phyloP scores from a whole-genome alignment of 169 alveolate species.

The Cyclospora cayetanensis region DNA sequence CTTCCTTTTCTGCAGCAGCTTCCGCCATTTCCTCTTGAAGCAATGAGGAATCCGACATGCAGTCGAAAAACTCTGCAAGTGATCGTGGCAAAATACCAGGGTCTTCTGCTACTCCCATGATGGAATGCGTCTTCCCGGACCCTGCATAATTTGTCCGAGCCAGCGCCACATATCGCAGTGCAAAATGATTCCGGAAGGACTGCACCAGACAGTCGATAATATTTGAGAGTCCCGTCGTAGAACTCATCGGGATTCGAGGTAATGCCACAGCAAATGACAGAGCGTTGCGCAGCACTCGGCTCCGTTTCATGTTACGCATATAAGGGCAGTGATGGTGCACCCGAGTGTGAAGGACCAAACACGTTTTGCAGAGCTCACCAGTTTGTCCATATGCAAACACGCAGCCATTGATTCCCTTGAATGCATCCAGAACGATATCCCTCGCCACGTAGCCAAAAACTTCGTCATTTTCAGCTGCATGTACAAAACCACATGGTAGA shows the following conservation, averaged over 20 bases:
- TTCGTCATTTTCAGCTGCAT: conserved; percentile 80
- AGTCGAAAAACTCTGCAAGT: conserved; percentile 83
- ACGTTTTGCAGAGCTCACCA: conserved; percentile 70
- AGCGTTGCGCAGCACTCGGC: too few relatives aligned
- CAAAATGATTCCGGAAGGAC: too few relatives aligned
- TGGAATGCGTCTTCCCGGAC: conserved; percentile 83
- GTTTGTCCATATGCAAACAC: conserved; percentile 84
- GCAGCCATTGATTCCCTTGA: conserved; percentile 84
- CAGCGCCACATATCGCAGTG: too few relatives aligned
- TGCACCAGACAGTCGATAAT: too few relatives aligned
- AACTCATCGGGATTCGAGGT: too few relatives aligned
- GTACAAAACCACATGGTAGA: neutral
- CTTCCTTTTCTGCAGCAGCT: conserved; percentile 79
- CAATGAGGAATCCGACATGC: conserved; percentile 80
- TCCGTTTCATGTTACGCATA: too few relatives aligned
- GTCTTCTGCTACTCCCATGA: conserved; percentile 83
- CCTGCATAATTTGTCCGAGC: conserved; percentile 55
- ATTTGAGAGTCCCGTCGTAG: too few relatives aligned
- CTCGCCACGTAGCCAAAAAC: conserved; percentile 80
- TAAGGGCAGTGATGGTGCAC: too few relatives aligned
- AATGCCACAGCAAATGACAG: too few relatives aligned
- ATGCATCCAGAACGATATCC: conserved; percentile 81
- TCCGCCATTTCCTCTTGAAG: conserved; percentile 80
- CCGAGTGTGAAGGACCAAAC: too few relatives aligned
- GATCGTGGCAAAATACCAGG: conserved; percentile 86